Conservation (phyloP, 2,329 filamentous ascomycete species). For the Ascomycota sp. region DNA sequence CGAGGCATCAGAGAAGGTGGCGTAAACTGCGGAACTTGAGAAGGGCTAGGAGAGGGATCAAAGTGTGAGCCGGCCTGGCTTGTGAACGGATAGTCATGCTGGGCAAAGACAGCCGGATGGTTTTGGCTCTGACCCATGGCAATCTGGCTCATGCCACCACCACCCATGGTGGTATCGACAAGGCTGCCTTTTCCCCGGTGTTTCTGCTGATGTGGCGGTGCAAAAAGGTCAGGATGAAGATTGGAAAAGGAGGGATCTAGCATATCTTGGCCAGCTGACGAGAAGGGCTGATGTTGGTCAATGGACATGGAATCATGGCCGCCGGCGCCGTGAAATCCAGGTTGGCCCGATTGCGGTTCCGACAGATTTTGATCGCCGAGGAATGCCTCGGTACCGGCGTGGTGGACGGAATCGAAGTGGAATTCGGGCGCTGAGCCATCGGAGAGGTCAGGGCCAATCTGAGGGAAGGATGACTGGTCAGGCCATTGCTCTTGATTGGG, state of each 20-base stretch:
- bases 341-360: constrained; percentile 8
- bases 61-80: constrained; percentile 13
- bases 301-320: constrained; percentile 12
- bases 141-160: constrained; percentile 7
- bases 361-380: constrained; percentile 10
- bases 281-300: constrained; percentile 12
- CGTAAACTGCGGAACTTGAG: constrained; percentile 11
- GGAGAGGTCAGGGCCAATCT: constrained; percentile 9
- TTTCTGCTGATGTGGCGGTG: constrained; percentile 9
- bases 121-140: constrained; percentile 10
- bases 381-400: constrained; percentile 11
- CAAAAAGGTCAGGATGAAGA: constrained; percentile 17
- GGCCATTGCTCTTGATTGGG: constrained; percentile 16
- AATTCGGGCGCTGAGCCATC: constrained; percentile 13
- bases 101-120: constrained; percentile 14
- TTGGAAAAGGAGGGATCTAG: constrained; percentile 17
- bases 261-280: constrained; percentile 13
- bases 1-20: constrained; percentile 15
- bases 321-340: constrained; percentile 10
- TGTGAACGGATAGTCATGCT: constrained; percentile 14
- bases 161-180: neutral
- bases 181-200: constrained; percentile 10
- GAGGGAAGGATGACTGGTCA: constrained; percentile 13
- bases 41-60: constrained; percentile 4
- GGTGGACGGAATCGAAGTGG: constrained; percentile 11